These are phyloP conservation scores for Nidula microcarpa DNA, from an alignment of 768 basidiomycete genomes.

Conservation along the genomic window DNA sequence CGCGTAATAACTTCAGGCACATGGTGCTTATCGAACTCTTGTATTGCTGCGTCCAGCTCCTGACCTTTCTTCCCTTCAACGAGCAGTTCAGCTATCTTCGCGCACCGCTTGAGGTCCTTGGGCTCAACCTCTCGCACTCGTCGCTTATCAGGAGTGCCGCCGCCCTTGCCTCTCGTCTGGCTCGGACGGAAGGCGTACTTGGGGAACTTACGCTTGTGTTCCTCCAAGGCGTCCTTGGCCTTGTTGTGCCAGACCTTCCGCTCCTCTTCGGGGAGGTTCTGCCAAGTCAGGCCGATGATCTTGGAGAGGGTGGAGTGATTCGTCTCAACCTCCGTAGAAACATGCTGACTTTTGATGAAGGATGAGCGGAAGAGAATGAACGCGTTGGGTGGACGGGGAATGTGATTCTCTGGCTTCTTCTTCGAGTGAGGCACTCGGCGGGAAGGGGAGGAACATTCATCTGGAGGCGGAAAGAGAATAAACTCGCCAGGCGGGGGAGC, in stretches of 20 bases:
- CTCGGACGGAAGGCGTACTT: constrained; percentile 71
- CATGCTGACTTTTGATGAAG: constrained; percentile 74
- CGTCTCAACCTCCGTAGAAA: constrained; percentile 72
- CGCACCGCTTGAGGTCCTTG: constrained; percentile 61
- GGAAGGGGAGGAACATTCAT: too few species aligned
- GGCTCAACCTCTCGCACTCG: constrained; percentile 61
- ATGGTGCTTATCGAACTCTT: constrained; percentile 51
- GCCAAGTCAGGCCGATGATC: constrained; percentile 82
- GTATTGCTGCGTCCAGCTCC: constrained; percentile 51
- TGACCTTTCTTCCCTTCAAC: constrained; percentile 52
- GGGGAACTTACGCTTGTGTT: constrained; percentile 73
- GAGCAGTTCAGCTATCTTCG: constrained; percentile 63
- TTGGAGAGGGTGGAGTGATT: constrained; percentile 80
- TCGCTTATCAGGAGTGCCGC: constrained; percentile 36
- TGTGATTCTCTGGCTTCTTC: constrained; percentile 48
- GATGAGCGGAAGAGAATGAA: constrained; percentile 79
- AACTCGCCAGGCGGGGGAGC: too few species aligned
- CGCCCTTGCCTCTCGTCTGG: constrained; percentile 40
- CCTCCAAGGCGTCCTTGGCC: constrained; percentile 66
- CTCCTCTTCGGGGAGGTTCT: constrained; percentile 68
- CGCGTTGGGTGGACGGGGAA: constrained; percentile 72
- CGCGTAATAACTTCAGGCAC: constrained; percentile 63
- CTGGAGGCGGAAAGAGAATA: too few species aligned
- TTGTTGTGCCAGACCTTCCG: constrained; percentile 71
- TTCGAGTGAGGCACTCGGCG: too few species aligned